phyloP scores from a whole-genome alignment of 2,329 filamentous ascomycete species.

The Tolypocladium ophioglossoides region DNA sequence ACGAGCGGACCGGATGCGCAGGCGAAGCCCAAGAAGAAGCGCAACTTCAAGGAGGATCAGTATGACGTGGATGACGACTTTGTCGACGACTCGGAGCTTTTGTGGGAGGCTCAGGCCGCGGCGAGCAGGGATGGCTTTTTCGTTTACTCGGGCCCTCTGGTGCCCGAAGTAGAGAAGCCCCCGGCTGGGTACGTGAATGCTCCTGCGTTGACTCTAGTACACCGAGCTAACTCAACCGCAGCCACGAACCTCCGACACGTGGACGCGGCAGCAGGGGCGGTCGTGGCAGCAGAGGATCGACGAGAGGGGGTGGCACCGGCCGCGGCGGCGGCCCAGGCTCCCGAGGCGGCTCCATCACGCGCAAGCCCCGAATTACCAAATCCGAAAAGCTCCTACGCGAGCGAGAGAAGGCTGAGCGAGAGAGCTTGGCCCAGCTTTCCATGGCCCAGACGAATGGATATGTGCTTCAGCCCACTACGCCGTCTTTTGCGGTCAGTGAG shows the following conservation, averaged over 20 bases:
- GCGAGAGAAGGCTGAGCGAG: conserved; percentile 67
- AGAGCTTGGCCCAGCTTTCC: conserved; percentile 34
- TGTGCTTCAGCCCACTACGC: conserved; percentile 25
- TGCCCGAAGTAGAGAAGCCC: conserved; percentile 76
- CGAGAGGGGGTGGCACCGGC: conserved; percentile 40
- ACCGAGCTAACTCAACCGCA: conserved; percentile 30
- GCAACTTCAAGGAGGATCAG: conserved; percentile 70
- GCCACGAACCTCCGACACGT: conserved; percentile 62
- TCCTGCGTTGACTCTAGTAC: not conserved
- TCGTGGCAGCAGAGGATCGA: conserved; percentile 51
- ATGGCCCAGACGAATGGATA: conserved; percentile 27
- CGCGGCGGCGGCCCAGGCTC: conserved; percentile 53
- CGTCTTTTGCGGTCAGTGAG: conserved; percentile 25
- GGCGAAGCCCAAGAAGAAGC: conserved; percentile 65
- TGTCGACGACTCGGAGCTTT: conserved; percentile 84
- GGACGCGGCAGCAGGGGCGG: conserved; percentile 43
- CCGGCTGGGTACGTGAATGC: conserved; percentile 35
- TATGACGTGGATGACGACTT: conserved; percentile 79
- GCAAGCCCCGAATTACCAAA: conserved; percentile 81
- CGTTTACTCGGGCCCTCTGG: conserved; percentile 86
- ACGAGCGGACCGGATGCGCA: conserved; percentile 50
- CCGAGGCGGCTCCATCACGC: conserved; percentile 59
- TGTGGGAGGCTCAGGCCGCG: conserved; percentile 92
- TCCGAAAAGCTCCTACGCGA: conserved; percentile 74
- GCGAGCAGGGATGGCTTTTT: conserved; percentile 96